These are phyloP conservation scores for Emmonsiellopsis sp. DNA, from an alignment of 2,329 filamentous ascomycete genomes.

Conservation along the genomic window DNA sequence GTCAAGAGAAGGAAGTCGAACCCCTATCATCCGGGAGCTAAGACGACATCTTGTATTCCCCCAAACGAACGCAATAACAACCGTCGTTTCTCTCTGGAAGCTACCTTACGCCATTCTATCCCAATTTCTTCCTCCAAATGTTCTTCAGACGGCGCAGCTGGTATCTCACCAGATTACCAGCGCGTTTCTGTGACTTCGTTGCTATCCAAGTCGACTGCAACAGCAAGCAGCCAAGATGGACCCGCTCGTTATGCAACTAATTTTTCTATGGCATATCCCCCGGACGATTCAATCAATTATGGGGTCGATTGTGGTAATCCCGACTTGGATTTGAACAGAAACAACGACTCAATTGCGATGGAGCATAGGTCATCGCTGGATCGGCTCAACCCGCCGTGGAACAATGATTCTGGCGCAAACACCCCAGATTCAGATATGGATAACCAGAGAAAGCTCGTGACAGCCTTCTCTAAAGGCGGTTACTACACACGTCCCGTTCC, in stretches of 20 bases:
- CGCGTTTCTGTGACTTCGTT: slow-evolving; percentile 59
- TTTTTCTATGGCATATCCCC: not conserved
- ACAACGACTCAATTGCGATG: slow-evolving; percentile 62
- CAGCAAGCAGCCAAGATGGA: slow-evolving; percentile 5
- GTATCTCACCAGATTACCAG: slow-evolving; percentile 34
- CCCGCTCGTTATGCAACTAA: too few species aligned
- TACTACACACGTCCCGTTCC: slow-evolving; percentile 64
- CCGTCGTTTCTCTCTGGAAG: too few species aligned
- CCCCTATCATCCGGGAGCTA: too few species aligned
- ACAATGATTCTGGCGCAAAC: slow-evolving; percentile 10
- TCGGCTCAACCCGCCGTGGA: not conserved
- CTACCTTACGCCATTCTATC: too few species aligned
- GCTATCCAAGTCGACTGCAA: slow-evolving; percentile 41
- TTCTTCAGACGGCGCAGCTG: too few species aligned
- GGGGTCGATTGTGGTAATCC: slow-evolving; percentile 63
- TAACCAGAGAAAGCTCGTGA: slow-evolving; percentile 36
- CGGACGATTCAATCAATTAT: slow-evolving; percentile 40
- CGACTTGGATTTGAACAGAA: slow-evolving; percentile 60
- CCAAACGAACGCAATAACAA: too few species aligned
- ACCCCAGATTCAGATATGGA: slow-evolving; percentile 41
- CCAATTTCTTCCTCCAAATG: too few species aligned
- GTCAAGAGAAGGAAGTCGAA: too few species aligned
- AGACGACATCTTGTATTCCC: not conserved
- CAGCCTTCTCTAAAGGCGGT: slow-evolving; percentile 46
- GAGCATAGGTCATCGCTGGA: slow-evolving; percentile 2